Evolutionary conservation across 305 asterid species (phyloP), one percentile per base, ranked within the genome.

Genomic region (Fraxinus nigra): DNA sequence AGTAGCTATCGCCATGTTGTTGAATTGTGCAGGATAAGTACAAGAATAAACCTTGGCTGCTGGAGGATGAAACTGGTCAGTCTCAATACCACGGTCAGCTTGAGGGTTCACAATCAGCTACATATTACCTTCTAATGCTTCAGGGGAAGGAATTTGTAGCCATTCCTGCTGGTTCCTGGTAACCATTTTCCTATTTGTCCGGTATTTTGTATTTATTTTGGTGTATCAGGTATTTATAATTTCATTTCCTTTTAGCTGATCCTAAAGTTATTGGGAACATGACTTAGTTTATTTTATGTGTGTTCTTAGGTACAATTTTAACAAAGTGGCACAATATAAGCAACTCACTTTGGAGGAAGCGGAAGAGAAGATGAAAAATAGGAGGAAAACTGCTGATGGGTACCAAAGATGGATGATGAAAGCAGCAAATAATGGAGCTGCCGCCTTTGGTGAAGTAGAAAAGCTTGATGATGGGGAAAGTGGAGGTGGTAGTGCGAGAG

Each of bases 341-440:
- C 98, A 94, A 87, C 98, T 96, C 78, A 94, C 99, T 26, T 85
- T 94, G 88, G 99, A 96, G 88, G 99, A 96, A 89, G 99, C 99
- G 32, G 99, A 96, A 84, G 99, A 96, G 88, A 96, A 94, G 89
- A 96, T 96, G 98, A 93, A 88, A 84, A 94, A 94, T 83, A 88
- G 98, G 88, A 90, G 99, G 89, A 96, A 91, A 91, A 96, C 98
- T 77, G 98, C 98, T 72, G 99, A 96, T 88, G 99, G 99, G 79
- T 96, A 96, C 85, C 85, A 96, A 82, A 90, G 99, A 87, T 96
- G 99, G 99, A 96, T 93, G 98, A 94, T 96, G 98, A 96, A 96
- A 89, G 97, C 93, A 30, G 98, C 98, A 83, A 92, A 88, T 77
- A 91, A 90, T 85, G 99, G 99, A 81, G 87, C 99, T 83, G 97